phyloP scores from a whole-genome alignment of 2,329 filamentous ascomycete species.

The Neonectria magnoliae region DNA sequence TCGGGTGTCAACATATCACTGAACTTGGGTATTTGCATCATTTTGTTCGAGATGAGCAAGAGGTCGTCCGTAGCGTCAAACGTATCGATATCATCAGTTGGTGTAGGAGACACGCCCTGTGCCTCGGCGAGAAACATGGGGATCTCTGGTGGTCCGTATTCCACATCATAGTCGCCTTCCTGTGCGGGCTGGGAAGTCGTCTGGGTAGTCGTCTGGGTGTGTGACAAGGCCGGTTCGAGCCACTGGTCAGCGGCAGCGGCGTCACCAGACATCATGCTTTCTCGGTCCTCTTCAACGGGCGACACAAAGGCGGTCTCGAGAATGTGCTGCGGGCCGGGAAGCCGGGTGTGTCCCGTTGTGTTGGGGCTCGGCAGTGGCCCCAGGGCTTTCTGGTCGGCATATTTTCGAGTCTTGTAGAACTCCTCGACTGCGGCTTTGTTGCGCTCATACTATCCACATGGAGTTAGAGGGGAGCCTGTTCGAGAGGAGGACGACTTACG shows the following conservation, averaged over 20 bases:
- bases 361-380: slow-evolving; percentile 22
- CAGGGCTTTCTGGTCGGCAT: slow-evolving; percentile 36
- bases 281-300: slow-evolving; percentile 33
- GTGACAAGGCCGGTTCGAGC: slow-evolving; percentile 21
- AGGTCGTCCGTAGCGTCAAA: slow-evolving; percentile 38
- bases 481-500: slow-evolving; percentile 29
- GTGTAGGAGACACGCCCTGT: slow-evolving; percentile 30
- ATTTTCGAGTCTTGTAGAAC: slow-evolving; percentile 45
- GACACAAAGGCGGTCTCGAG: slow-evolving; percentile 40
- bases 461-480: neutral
- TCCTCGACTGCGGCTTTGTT: slow-evolving; percentile 45
- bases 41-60: slow-evolving; percentile 34
- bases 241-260: slow-evolving; percentile 37
- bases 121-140: slow-evolving; percentile 43
- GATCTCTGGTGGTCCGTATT: slow-evolving; percentile 40
- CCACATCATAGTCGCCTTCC: slow-evolving; percentile 29
- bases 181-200: slow-evolving; percentile 6
- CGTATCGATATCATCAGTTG: slow-evolving; percentile 28
- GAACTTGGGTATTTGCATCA: slow-evolving; percentile 26
- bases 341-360: slow-evolving; percentile 26
- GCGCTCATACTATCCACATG: slow-evolving; percentile 39
- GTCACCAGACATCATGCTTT: slow-evolving; percentile 27
- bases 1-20: slow-evolving; percentile 30
- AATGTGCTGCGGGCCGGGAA: slow-evolving; percentile 42
- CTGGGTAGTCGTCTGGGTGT: slow-evolving; percentile 5